A percentile compares a stretch with the other conserved stretches of the same genome.
Conservation (phyloP, 2,329 filamentous ascomycete genomes). For the Myrmaecium sp. region DNA sequence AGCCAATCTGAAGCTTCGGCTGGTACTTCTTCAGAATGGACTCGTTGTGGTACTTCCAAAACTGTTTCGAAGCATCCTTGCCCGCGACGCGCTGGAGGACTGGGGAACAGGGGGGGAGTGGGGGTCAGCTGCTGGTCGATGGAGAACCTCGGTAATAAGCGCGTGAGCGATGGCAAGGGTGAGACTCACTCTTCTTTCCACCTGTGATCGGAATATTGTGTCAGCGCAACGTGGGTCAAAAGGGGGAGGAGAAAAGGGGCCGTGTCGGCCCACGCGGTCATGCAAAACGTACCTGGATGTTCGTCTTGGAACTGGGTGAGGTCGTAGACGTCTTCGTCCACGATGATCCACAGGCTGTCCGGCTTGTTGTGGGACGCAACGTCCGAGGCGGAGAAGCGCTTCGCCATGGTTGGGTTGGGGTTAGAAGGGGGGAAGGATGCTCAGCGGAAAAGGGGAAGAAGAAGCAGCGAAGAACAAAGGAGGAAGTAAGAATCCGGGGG, state of each 20-base stretch:
- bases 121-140: too few species aligned
- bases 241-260: constrained; percentile 1
- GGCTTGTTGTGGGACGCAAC: constrained; percentile 85
- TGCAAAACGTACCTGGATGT: constrained; percentile 24
- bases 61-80: constrained; percentile 52
- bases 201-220: constrained; percentile 30
- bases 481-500: neutral
- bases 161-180: constrained; percentile 1
- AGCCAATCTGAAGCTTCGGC: constrained; percentile 44
- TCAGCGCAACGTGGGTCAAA: constrained; percentile 1
- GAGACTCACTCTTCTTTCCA: constrained; percentile 48
- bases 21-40: constrained; percentile 46
- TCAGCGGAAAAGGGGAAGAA: neutral
- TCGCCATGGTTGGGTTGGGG: constrained; percentile 79
- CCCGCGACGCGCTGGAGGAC: constrained; percentile 48
- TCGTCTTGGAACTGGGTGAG: constrained; percentile 49
- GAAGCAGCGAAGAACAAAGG: neutral
- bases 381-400: constrained; percentile 68
- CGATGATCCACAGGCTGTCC: constrained; percentile 71
- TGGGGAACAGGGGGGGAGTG: constrained; percentile 14
- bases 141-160: too few species aligned
- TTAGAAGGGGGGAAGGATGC: too few species aligned
- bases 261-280: too few species aligned
- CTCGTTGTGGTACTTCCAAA: constrained; percentile 49
- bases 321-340: constrained; percentile 94